phyloP scores from a whole-genome alignment of 1,284 basidiomycete genomes.

The Trichosporon asahii region DNA sequence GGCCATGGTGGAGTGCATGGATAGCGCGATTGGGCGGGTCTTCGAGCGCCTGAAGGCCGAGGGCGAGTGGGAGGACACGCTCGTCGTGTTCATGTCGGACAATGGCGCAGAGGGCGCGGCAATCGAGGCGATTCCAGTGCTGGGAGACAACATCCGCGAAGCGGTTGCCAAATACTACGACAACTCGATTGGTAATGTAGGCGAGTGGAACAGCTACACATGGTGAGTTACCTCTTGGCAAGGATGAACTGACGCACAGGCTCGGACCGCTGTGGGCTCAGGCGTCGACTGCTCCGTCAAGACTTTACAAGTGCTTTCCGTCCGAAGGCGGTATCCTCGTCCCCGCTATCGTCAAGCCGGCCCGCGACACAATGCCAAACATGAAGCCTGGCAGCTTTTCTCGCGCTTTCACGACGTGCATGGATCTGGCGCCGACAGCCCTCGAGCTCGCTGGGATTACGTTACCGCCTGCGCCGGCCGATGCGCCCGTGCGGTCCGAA shows the following conservation, averaged over 20 bases:
- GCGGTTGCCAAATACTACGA: slow-evolving; percentile 27
- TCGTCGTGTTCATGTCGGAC: slow-evolving; percentile 44
- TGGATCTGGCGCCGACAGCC: slow-evolving; percentile 46
- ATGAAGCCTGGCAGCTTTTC: slow-evolving; percentile 12
- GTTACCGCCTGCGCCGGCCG: slow-evolving; percentile 18
- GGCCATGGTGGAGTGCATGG: slow-evolving; percentile 47
- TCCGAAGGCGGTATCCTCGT: slow-evolving; percentile 16
- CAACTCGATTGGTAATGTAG: slow-evolving; percentile 25
- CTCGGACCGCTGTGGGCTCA: slow-evolving; percentile 37
- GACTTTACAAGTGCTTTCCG: slow-evolving; percentile 30
- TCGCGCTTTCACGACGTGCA: slow-evolving; percentile 36
- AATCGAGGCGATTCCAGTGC: slow-evolving; percentile 27
- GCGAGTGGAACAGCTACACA: slow-evolving; percentile 27
- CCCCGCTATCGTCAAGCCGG: slow-evolving; percentile 14
- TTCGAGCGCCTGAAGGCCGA: slow-evolving; percentile 25
- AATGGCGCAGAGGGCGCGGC: slow-evolving; percentile 47
- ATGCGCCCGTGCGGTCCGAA: not conserved
- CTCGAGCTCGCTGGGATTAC: slow-evolving; percentile 35
- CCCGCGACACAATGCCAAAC: slow-evolving; percentile 7
- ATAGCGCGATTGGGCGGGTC: slow-evolving; percentile 38
- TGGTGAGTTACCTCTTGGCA: slow-evolving; percentile 25
- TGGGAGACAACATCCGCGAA: slow-evolving; percentile 29
- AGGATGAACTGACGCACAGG: slow-evolving; percentile 8
- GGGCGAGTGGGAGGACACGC: slow-evolving; percentile 41
- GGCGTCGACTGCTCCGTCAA: slow-evolving; percentile 31